Evolutionary conservation across 257 asterid genomes (phyloP).

Genomic region (Craterostigma plantagineum): DNA sequence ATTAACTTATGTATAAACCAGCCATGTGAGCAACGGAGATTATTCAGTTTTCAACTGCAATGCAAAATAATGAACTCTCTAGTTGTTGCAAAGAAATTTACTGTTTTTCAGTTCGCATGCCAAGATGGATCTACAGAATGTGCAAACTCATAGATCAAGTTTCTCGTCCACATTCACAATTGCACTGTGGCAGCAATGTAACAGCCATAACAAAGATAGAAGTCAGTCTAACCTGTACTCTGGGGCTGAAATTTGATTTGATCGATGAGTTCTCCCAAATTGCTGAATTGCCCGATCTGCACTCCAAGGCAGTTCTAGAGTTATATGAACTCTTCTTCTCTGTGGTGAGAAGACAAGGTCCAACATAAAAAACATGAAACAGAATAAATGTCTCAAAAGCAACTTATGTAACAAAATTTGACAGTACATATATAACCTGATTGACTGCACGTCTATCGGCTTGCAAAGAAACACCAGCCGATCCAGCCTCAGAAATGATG

Average conservation of each 20-base stretch:
- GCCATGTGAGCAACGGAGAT: too few relatives aligned
- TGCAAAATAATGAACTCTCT: too few relatives aligned
- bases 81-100: too few relatives aligned
- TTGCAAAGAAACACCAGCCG: slow-evolving; percentile 99
- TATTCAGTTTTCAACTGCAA: too few relatives aligned
- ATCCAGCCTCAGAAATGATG: slow-evolving; percentile 97
- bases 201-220: slow-evolving; percentile 3
- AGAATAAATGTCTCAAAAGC: slow-evolving; percentile 8
- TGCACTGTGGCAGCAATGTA: slow-evolving; percentile 1
- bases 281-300: slow-evolving; percentile 98
- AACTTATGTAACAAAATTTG: neutral
- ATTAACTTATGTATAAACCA: too few relatives aligned
- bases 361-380: slow-evolving; percentile 10
- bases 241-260: slow-evolving; percentile 98
- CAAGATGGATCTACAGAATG: too few relatives aligned
- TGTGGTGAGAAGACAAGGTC: slow-evolving; percentile 21
- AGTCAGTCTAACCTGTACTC: slow-evolving; percentile 57
- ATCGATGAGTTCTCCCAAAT: slow-evolving; percentile 97
- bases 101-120: too few relatives aligned
- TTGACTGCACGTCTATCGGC: slow-evolving; percentile 89
- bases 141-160: too few relatives aligned
- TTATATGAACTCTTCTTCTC: slow-evolving; percentile 94
- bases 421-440: slow-evolving; percentile 38
- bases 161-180: too few relatives aligned
- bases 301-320: slow-evolving; percentile 97